Conservation (phyloP, 2,329 filamentous ascomycete genomes). For the Hypoxylon sp. region DNA sequence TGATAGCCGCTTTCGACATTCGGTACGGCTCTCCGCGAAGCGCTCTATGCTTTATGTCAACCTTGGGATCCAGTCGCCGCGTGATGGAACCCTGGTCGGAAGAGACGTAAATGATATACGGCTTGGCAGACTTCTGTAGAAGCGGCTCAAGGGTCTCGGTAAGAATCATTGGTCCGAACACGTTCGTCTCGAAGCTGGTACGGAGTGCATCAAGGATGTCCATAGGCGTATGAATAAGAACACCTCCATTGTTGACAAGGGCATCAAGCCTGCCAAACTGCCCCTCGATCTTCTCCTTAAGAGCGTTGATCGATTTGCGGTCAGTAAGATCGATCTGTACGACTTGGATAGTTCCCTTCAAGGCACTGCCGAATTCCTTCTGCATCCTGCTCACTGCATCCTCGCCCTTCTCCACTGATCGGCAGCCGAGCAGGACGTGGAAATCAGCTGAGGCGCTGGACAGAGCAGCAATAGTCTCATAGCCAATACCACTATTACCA, state of each 20-base stretch:
- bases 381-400: conserved; percentile 43
- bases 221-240: conserved; percentile 58
- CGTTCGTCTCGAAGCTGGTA: conserved; percentile 56
- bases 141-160: conserved; percentile 47
- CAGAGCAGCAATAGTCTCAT: conserved; percentile 50
- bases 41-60: conserved; percentile 13
- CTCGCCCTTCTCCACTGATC: conserved; percentile 50
- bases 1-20: conserved; percentile 50
- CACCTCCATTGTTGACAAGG: conserved; percentile 67
- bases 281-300: conserved; percentile 60
- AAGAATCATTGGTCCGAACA: conserved; percentile 43
- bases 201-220: conserved; percentile 64
- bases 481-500: conserved; percentile 58
- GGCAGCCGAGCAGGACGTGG: conserved; percentile 51
- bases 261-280: conserved; percentile 63
- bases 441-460: conserved; percentile 49
- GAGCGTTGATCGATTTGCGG: conserved; percentile 63
- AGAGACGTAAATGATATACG: conserved; percentile 48
- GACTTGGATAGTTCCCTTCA: conserved; percentile 63
- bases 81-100: conserved; percentile 47
- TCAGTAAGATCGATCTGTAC: conserved; percentile 66
- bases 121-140: conserved; percentile 42
- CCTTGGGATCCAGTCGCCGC: conserved; percentile 37
- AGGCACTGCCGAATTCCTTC: conserved; percentile 54
- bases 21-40: conserved; percentile 44